These are phyloP conservation scores for Camellia oleifera DNA, from an alignment of 179 eudicot species.

Conservation along the genomic window DNA sequence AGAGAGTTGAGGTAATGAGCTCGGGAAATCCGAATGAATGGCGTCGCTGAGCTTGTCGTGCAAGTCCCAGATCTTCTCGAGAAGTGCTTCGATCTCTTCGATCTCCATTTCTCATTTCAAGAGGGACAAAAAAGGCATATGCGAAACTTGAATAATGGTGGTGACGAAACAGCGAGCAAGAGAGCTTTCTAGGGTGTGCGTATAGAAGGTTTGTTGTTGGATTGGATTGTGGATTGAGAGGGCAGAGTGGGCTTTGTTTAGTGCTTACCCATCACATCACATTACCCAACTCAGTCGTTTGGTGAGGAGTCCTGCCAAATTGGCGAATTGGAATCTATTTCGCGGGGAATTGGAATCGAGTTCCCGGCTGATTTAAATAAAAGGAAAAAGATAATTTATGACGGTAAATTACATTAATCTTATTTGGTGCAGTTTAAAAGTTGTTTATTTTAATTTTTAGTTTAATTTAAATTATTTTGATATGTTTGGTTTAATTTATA, in stretches of 20 bases:
- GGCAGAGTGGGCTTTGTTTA: not conserved
- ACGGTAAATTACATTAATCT: no score
- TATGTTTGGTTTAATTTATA: no score
- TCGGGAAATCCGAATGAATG: constrained; percentile 68
- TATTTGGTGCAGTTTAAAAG: no score
- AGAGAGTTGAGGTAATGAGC: constrained; percentile 61
- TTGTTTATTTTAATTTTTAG: no score
- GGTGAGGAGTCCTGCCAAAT: not conserved
- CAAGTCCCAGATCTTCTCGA: constrained; percentile 91
- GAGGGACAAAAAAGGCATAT: not conserved
- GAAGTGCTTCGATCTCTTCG: constrained; percentile 66
- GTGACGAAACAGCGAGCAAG: not conserved
- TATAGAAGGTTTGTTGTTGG: no score
- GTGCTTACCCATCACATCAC: not conserved
- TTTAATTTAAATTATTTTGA: no score
- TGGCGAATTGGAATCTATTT: not conserved
- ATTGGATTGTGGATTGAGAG: no score
- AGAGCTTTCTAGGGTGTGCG: not conserved
- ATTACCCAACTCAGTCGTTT: no score
- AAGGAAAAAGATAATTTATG: no score
- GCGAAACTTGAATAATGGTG: not conserved
- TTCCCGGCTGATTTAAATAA: not conserved
- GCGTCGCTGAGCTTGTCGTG: constrained; percentile 98
- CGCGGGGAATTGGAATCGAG: constrained; percentile 5
- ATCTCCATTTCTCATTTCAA: constrained; percentile 55